These are phyloP conservation scores for Amylostereum chailletii DNA, from an alignment of 1,284 basidiomycete genomes.

Conservation along the genomic window DNA sequence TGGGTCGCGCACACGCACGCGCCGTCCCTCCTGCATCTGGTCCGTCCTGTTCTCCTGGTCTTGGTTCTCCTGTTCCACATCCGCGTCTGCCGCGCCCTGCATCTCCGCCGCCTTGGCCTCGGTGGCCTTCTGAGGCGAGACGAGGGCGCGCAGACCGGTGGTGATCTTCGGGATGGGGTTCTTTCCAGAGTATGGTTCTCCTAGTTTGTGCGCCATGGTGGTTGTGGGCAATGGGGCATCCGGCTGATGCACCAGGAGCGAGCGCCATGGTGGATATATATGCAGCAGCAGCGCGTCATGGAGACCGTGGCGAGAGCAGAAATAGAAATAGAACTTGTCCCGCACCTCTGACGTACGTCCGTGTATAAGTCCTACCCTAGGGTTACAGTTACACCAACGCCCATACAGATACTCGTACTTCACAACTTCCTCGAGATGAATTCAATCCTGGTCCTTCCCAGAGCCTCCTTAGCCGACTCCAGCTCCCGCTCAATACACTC, in stretches of 20 bases:
- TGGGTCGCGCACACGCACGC: conserved; percentile 20
- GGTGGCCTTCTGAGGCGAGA: conserved; percentile 21
- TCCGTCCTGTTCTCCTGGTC: conserved; percentile 19
- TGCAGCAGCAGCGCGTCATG: no score
- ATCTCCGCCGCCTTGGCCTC: conserved; percentile 23
- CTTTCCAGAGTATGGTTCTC: conserved; percentile 25
- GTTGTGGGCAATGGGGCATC: no score
- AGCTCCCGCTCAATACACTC: conserved; percentile 21
- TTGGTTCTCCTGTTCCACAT: conserved; percentile 14
- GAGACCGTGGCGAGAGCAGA: no score
- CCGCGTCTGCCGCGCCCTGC: conserved; percentile 14
- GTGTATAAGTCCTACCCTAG: no score
- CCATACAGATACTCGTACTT: no score
- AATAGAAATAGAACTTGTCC: no score
- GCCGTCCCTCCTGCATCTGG: conserved; percentile 20
- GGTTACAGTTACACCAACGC: no score
- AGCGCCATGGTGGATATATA: no score
- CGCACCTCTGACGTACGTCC: no score
- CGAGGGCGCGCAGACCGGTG: conserved; percentile 21
- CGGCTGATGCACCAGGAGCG: no score
- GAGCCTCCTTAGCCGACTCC: conserved; percentile 14
- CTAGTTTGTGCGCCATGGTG: conserved; percentile 20
- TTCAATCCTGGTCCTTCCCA: conserved; percentile 1
- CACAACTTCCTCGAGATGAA: no score
- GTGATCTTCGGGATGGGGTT: conserved; percentile 23